Conservation (phyloP, 2,329 filamentous ascomycete species). For the Aquanectria penicillioides region DNA sequence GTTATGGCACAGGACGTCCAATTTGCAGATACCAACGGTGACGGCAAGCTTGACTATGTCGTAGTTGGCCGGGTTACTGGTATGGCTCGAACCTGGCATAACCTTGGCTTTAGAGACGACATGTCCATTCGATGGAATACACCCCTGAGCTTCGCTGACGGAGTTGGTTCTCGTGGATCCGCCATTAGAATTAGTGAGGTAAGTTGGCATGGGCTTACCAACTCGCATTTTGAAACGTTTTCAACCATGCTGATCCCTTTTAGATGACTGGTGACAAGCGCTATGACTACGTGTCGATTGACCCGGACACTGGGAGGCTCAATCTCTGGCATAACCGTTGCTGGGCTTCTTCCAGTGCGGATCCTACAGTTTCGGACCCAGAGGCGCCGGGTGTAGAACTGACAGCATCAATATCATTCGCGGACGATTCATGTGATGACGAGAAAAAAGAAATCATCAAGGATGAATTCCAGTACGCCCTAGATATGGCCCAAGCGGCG, state of each 20-base stretch:
- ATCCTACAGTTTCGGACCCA: too few relatives aligned
- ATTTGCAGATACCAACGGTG: slow-evolving; percentile 2
- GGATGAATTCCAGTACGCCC: too few relatives aligned
- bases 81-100: not conserved
- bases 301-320: too few relatives aligned
- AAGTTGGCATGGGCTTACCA: not conserved
- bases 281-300: not conserved
- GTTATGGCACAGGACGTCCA: not conserved
- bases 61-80: not conserved
- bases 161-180: not conserved
- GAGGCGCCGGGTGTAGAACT: too few relatives aligned
- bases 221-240: not conserved
- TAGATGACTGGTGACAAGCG: not conserved
- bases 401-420: too few relatives aligned
- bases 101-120: not conserved
- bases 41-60: not conserved
- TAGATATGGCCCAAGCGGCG: too few relatives aligned
- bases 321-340: too few relatives aligned
- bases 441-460: too few relatives aligned
- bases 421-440: too few relatives aligned
- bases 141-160: not conserved
- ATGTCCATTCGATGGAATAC: not conserved
- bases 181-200: not conserved
- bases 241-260: too few relatives aligned
- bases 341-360: too few relatives aligned